These are phyloP conservation scores for Bruguiera sexangula DNA, from an alignment of 345 rosid genomes.

Conservation along the genomic window DNA sequence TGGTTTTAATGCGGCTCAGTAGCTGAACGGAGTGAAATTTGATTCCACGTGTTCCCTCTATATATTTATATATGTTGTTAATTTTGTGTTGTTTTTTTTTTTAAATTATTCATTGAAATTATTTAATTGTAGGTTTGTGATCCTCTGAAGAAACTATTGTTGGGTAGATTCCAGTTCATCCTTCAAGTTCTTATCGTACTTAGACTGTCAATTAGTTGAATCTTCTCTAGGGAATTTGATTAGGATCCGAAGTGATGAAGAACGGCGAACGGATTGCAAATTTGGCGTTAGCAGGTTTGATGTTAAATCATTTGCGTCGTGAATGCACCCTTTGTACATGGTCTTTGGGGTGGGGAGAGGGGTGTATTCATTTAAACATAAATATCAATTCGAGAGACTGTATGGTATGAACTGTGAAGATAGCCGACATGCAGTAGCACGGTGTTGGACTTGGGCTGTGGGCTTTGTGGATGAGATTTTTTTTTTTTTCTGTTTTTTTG, in stretches of 20 bases:
- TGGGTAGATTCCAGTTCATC: neutral
- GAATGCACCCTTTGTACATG: no score
- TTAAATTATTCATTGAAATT: no score
- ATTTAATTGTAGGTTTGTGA: slow-evolving; percentile 1
- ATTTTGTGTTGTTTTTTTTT: neutral
- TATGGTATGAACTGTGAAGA: no score
- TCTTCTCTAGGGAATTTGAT: neutral
- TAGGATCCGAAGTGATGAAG: slow-evolving; percentile 50
- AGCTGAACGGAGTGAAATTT: neutral
- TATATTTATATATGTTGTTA: neutral
- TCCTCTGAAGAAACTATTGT: neutral
- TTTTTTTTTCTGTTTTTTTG: neutral
- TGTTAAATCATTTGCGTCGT: no score
- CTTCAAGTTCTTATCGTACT: neutral
- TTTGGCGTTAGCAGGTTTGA: slow-evolving; percentile 75
- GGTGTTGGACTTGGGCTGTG: neutral
- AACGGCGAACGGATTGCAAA: slow-evolving; percentile 73
- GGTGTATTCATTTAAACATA: no score
- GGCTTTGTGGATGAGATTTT: neutral
- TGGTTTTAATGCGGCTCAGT: neutral
- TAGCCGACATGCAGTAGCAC: no score
- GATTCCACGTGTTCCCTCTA: neutral
- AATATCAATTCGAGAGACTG: no score
- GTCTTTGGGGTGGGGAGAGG: no score
- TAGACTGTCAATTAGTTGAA: neutral